Percentiles rank a stretch among this genome's conserved stretches.
phyloP scores from a whole-genome alignment of 108 stramenopile genomes.

The Mediolabrus comicus region DNA sequence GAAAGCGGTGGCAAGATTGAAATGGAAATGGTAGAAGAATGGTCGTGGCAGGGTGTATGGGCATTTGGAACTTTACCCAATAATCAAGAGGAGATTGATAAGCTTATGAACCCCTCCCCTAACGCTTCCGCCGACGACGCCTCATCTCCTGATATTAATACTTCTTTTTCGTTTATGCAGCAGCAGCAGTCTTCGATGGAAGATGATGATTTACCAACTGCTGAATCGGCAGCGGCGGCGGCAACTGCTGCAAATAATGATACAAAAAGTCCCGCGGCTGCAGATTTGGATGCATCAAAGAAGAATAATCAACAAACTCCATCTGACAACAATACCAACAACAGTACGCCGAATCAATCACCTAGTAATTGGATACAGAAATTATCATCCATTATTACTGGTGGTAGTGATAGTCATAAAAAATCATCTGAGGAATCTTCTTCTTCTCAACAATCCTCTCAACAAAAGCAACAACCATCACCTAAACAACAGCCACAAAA shows the following conservation, averaged over 20 bases:
- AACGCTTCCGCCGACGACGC: no score
- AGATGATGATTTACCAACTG: no score
- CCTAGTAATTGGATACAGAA: not conserved
- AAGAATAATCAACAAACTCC: not conserved
- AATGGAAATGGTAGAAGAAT: conserved; percentile 20
- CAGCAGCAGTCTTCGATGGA: no score
- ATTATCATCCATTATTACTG: conserved; percentile 8
- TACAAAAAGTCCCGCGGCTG: no score
- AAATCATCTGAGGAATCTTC: not conserved
- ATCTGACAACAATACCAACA: not conserved
- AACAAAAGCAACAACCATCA: not conserved
- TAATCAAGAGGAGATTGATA: not conserved
- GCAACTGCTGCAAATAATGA: not conserved
- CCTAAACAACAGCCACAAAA: not conserved
- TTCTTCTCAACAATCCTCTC: not conserved
- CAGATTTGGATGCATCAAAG: no score
- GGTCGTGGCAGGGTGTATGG: conserved; percentile 74
- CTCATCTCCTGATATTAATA: no score
- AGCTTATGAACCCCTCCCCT: not conserved
- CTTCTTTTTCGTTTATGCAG: no score
- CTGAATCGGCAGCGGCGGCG: not conserved
- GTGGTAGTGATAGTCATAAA: not conserved
- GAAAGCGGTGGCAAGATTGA: not conserved
- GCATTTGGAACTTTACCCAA: conserved; percentile 55
- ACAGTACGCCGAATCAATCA: not conserved